These are phyloP conservation scores for Anisodus acutangulus DNA, from an alignment of 257 asterid genomes.

Conservation along the genomic window DNA sequence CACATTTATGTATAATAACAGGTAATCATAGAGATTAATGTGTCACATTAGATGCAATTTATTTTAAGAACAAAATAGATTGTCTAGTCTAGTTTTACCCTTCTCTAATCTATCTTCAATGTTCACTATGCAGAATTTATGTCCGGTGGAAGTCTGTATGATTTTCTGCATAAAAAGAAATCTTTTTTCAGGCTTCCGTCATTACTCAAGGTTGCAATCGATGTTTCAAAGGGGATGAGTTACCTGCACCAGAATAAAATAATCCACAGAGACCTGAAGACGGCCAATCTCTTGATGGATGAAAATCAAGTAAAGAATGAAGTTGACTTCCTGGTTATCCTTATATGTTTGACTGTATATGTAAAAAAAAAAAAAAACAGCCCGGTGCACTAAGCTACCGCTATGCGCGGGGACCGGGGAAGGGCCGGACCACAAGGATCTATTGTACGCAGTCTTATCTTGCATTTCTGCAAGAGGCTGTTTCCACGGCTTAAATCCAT, in stretches of 20 bases:
- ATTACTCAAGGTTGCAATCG: conserved; percentile 66
- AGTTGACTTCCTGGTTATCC: conserved; percentile 5
- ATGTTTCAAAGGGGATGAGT: conserved; percentile 91
- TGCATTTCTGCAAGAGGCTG: too few relatives aligned
- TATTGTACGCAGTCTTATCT: too few relatives aligned
- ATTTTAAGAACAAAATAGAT: background rate
- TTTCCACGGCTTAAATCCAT: too few relatives aligned
- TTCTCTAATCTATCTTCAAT: conserved; percentile 7
- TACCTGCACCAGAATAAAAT: conserved; percentile 83
- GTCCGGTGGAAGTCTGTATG: conserved; percentile 90
- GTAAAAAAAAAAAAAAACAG: background rate
- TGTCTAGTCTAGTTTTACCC: background rate
- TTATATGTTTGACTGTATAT: background rate
- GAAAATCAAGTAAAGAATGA: conserved; percentile 66
- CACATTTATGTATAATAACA: conserved; percentile 78
- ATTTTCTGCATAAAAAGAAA: conserved; percentile 72
- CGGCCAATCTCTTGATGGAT: conserved; percentile 85
- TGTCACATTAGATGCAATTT: background rate
- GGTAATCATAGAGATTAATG: conserved; percentile 47
- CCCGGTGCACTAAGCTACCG: too few relatives aligned
- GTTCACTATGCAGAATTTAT: conserved; percentile 60
- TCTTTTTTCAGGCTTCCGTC: conserved; percentile 68
- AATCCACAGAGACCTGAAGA: conserved; percentile 85
- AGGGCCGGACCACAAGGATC: too few relatives aligned
- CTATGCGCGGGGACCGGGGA: too few relatives aligned